These are phyloP conservation scores for Cryptococcus amylolentus DNA, from an alignment of 1,284 basidiomycete genomes.

Conservation along the genomic window DNA sequence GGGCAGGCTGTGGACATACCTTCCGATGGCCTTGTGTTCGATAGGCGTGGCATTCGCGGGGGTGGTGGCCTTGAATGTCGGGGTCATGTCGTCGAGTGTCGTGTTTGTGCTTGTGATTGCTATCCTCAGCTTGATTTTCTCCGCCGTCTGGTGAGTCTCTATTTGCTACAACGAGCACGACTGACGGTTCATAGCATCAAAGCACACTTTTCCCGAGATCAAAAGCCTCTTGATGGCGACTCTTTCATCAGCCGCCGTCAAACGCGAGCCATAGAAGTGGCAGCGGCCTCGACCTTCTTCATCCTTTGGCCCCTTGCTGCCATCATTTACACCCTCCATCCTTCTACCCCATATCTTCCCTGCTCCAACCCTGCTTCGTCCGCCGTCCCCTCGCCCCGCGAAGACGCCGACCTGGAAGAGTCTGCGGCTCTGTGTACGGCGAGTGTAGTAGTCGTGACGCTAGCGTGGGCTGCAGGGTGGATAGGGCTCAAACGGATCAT, in stretches of 20 bases:
- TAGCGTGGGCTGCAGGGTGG: constrained; percentile 33
- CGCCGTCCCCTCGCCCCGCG: constrained; percentile 15
- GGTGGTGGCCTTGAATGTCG: constrained; percentile 11
- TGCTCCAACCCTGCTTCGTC: constrained; percentile 30
- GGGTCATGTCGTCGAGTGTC: constrained; percentile 10
- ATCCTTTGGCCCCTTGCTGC: constrained; percentile 38
- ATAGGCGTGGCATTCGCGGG: constrained; percentile 18
- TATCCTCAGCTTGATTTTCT: constrained; percentile 14
- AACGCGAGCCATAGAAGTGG: constrained; percentile 30
- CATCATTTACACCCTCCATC: constrained; percentile 35
- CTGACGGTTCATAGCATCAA: constrained; percentile 12
- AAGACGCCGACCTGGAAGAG: constrained; percentile 10
- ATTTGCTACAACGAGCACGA: neutral
- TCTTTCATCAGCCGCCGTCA: neutral
- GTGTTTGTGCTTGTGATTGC: constrained; percentile 20
- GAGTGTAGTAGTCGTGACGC: constrained; percentile 19
- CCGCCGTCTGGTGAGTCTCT: constrained; percentile 22
- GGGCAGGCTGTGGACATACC: constrained; percentile 27
- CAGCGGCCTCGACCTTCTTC: constrained; percentile 20
- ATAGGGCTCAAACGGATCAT: constrained; percentile 28
- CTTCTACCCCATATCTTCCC: constrained; percentile 28
- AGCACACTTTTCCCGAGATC: constrained; percentile 10
- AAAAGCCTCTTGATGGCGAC: neutral
- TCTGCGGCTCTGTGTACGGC: constrained; percentile 21
- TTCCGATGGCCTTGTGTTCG: constrained; percentile 22